phyloP scores from a whole-genome alignment of 768 basidiomycete species.

The Lentinula sp. region DNA sequence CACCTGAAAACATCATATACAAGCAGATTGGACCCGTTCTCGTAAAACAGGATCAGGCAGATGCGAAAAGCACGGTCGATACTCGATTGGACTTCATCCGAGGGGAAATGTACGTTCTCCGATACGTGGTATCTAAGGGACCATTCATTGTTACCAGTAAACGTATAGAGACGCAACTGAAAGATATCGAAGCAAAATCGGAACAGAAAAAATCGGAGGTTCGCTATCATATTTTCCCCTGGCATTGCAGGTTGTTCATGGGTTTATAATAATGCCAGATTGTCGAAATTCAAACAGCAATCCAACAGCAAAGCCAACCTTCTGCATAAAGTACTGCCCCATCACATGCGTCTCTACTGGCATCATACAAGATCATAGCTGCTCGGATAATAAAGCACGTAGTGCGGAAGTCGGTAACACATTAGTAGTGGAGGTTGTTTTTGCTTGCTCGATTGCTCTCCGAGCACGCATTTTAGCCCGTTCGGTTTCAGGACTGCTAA shows the following conservation, averaged over 20 bases:
- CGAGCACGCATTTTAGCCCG: conserved; percentile 28
- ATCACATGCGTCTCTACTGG: background rate
- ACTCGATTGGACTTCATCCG: conserved; percentile 87
- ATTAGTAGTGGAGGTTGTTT: conserved; percentile 6
- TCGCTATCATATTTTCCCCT: conserved; percentile 13
- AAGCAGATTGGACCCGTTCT: conserved; percentile 91
- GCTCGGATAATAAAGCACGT: conserved; percentile 4
- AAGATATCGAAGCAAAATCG: conserved; percentile 68
- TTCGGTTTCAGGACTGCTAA: conserved; percentile 65
- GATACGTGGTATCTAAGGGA: conserved; percentile 11
- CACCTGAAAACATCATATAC: conserved; percentile 74
- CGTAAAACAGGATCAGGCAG: conserved; percentile 81
- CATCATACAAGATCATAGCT: background rate
- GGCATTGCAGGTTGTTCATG: conserved; percentile 5
- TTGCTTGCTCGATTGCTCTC: conserved; percentile 6
- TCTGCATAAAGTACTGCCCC: conserved; percentile 5
- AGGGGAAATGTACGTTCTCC: conserved; percentile 69
- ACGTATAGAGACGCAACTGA: conserved; percentile 76
- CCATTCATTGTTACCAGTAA: conserved; percentile 34
- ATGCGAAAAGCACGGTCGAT: conserved; percentile 84
- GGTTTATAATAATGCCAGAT: conserved; percentile 34
- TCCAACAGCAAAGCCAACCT: conserved; percentile 36
- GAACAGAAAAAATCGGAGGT: conserved; percentile 86
- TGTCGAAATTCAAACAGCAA: conserved; percentile 57
- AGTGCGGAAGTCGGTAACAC: conserved; percentile 6